Evolutionary conservation across 306 rosid genomes (phyloP).

Genomic region (Pueraria montana): DNA sequence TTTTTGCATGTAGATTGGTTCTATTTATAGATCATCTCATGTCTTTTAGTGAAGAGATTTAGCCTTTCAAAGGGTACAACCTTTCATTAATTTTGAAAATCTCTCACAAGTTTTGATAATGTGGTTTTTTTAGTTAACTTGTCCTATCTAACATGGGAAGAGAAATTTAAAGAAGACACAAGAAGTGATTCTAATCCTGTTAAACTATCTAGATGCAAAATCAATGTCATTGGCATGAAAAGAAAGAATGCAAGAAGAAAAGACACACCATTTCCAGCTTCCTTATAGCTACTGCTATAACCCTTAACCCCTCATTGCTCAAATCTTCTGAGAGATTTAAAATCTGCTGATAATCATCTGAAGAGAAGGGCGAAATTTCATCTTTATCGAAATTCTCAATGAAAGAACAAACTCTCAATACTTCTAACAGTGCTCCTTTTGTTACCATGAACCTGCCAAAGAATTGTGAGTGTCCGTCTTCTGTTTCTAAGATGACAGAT

Average conservation of each 20-base stretch:
- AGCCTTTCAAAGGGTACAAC: too few species aligned
- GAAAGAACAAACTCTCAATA: constrained; percentile 71
- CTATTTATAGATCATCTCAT: too few species aligned
- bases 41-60: too few species aligned
- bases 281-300: constrained; percentile 81
- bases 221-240: constrained; percentile 12
- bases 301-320: constrained; percentile 83
- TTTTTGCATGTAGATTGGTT: too few species aligned
- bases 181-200: background rate
- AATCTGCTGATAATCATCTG: constrained; percentile 61
- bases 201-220: constrained; percentile 1
- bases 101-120: too few species aligned
- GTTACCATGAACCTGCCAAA: constrained; percentile 67
- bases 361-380: constrained; percentile 51
- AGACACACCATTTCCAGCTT: constrained; percentile 63
- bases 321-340: constrained; percentile 66
- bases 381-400: constrained; percentile 58
- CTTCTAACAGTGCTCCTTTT: constrained; percentile 92
- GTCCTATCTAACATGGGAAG: background rate
- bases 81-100: too few species aligned
- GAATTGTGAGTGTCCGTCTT: constrained; percentile 49
- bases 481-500: constrained; percentile 73
- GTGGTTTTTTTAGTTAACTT: background rate
- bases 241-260: constrained; percentile 16
- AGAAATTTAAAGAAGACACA: background rate